Evolutionary conservation across 108 stramenopile species (phyloP).

Genomic region (Cyclotella baltica): DNA sequence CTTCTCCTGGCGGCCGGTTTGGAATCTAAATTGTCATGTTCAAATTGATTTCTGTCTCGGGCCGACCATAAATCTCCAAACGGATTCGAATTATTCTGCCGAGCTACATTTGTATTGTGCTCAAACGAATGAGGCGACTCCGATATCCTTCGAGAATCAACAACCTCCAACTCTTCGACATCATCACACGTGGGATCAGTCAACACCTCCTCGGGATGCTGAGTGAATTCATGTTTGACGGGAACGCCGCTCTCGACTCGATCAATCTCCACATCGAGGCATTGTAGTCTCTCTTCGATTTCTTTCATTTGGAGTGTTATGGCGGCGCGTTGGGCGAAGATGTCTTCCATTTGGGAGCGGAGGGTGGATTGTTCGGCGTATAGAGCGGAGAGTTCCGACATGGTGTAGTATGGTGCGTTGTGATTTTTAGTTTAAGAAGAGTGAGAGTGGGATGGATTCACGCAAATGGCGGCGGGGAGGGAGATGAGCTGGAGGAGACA

Average conservation of each 20-base stretch:
- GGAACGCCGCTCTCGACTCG: conserved; percentile 37
- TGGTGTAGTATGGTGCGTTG: no score
- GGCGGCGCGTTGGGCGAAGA: conserved; percentile 42
- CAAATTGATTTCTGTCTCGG: neutral
- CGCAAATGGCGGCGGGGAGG: no score
- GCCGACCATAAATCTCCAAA: conserved; percentile 45
- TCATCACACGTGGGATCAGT: conserved; percentile 36
- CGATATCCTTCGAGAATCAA: neutral
- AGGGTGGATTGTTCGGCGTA: conserved; percentile 3
- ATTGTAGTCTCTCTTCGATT: conserved; percentile 54
- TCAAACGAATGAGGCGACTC: neutral
- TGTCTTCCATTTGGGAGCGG: conserved; percentile 26
- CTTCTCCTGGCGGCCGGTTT: neutral
- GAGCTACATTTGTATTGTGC: neutral
- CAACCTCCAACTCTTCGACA: neutral
- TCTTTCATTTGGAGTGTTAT: conserved; percentile 55
- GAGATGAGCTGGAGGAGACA: no score
- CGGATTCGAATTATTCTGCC: conserved; percentile 22
- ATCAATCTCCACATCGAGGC: conserved; percentile 73
- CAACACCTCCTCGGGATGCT: conserved; percentile 41
- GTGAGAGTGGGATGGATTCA: no score
- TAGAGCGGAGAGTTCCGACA: neutral
- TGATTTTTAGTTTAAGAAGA: no score
- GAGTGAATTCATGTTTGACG: conserved; percentile 12
- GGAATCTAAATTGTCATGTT: conserved; percentile 1